Evolutionary conservation across 805 yeast genomes (phyloP).

Genomic region (Zygoascus flipseniorum): DNA sequence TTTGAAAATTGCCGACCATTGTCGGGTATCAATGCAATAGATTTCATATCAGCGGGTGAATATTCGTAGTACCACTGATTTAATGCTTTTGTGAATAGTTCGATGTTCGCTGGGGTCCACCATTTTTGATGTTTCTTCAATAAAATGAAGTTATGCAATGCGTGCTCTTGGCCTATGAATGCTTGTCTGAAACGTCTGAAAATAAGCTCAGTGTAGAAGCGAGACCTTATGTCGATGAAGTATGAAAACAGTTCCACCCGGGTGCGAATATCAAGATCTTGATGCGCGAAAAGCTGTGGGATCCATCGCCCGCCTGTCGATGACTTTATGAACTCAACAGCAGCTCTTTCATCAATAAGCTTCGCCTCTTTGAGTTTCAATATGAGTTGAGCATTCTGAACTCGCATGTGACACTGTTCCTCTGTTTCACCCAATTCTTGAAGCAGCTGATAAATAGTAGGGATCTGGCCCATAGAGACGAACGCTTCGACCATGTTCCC

Average conservation of each 20-base stretch:
- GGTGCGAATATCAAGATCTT: constrained; percentile 3
- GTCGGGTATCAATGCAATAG: not conserved
- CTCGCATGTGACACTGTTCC: not conserved
- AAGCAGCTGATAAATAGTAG: constrained; percentile 16
- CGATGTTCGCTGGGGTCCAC: not conserved
- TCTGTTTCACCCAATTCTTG: constrained; percentile 7
- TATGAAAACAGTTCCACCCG: constrained; percentile 1
- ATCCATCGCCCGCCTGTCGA: not conserved
- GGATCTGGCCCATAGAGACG: constrained; percentile 8
- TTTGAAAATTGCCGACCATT: not conserved
- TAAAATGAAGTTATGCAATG: constrained; percentile 2
- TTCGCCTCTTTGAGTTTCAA: not conserved
- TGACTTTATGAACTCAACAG: not conserved
- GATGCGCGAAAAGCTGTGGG: constrained; percentile 7
- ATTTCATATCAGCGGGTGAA: not conserved
- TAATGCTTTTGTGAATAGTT: not conserved
- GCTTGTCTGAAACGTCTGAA: not conserved
- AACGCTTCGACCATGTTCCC: constrained; percentile 12
- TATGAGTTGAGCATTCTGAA: not conserved
- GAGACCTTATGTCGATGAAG: not conserved
- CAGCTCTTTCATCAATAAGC: not conserved
- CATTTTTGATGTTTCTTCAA: not conserved
- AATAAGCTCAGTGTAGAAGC: not conserved
- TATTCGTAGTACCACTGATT: not conserved
- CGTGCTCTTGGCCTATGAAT: constrained; percentile 1